Conservation (phyloP, 2,329 filamentous ascomycete species). For the Colletotrichum orbiculare region DNA sequence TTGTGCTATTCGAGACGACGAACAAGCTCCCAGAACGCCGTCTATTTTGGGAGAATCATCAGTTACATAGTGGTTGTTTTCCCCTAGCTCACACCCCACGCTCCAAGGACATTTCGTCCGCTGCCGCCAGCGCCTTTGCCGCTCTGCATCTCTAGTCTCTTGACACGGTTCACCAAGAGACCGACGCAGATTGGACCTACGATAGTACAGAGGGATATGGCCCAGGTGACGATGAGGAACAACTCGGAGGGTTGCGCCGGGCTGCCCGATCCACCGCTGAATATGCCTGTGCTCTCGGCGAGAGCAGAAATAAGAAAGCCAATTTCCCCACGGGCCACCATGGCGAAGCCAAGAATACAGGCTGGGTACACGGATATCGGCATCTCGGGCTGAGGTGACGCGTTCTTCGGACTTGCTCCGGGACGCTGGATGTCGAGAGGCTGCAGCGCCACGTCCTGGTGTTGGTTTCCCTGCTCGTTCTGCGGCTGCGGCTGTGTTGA, state of each 20-base stretch:
- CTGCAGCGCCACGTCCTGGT: background rate
- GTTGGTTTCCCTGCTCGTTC: background rate
- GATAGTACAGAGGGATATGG: slow-evolving; percentile 65
- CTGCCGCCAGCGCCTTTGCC: background rate
- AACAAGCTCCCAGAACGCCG: too few relatives aligned
- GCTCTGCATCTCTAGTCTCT: slow-evolving; percentile 41
- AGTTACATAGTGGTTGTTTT: too few relatives aligned
- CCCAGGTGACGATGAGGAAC: slow-evolving; percentile 66
- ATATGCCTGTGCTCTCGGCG: slow-evolving; percentile 65
- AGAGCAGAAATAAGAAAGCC: slow-evolving; percentile 80
- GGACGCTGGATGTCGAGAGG: slow-evolving; percentile 35
- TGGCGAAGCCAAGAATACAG: slow-evolving; percentile 72
- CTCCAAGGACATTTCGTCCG: slow-evolving; percentile 30
- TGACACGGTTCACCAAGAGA: slow-evolving; percentile 56
- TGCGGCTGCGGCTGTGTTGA: background rate
- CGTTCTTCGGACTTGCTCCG: slow-evolving; percentile 27
- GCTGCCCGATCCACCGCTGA: slow-evolving; percentile 39
- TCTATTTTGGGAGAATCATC: too few relatives aligned
- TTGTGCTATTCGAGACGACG: too few relatives aligned
- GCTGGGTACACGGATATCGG: slow-evolving; percentile 75
- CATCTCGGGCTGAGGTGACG: slow-evolving; percentile 48
- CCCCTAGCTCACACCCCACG: slow-evolving; percentile 31
- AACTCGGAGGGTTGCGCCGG: slow-evolving; percentile 49
- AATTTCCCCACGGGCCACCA: slow-evolving; percentile 84
- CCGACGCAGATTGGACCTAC: slow-evolving; percentile 62